Base-by-base conservation (phyloP, 345 rosid genomes). In the Sapria himalayana region DNA sequence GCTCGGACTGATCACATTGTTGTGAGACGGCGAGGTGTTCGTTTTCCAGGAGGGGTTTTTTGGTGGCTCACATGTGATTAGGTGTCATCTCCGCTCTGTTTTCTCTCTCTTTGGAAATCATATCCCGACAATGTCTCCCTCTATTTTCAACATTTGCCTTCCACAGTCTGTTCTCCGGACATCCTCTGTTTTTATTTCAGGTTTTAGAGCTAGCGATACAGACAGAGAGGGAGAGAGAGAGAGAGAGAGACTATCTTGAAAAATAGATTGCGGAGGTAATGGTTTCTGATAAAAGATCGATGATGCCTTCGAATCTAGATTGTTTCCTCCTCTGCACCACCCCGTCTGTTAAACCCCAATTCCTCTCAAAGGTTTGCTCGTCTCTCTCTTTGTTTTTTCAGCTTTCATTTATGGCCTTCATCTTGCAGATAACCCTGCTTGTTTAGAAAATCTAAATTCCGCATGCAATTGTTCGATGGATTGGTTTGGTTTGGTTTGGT, bases 321-420 rank as follows among this genome's bases (percentile, higher is more conserved):
- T 57, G 81, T 44, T 80, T 84, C 67, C 85, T 80, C 34, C 71
- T 64, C 55, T 69, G 73, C 64, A 85, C 84, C 20, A 77, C 96
- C 10, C 99, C 99, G 4, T 19, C 61, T 9, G 76, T 70, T 43
- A 70, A 62, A n/a, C 76, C 96, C 25, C 96, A 84, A 45, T 70
- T 61, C 57, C 85, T 84, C 16, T 74, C 92, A 24, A 69, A 84
- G 96, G 99, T 72, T 46, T 43, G 70, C 21, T 25, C 7, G 52
- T 42, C 32, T n/a, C 19, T 6, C 4, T 15, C 19, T 7, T 17
- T 25, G 12, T 46, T 47, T 24, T 12, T 22, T 39, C n/a, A n/a
- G 22, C 22, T 7, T 21, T 12, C 15, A 29, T 40, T 3, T n/a
- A 1, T 16, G 6, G 3, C 5, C 5, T 9, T 14, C 37, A 34